phyloP scores from a whole-genome alignment of 805 yeast species.

The Ogataea nonfermentans region DNA sequence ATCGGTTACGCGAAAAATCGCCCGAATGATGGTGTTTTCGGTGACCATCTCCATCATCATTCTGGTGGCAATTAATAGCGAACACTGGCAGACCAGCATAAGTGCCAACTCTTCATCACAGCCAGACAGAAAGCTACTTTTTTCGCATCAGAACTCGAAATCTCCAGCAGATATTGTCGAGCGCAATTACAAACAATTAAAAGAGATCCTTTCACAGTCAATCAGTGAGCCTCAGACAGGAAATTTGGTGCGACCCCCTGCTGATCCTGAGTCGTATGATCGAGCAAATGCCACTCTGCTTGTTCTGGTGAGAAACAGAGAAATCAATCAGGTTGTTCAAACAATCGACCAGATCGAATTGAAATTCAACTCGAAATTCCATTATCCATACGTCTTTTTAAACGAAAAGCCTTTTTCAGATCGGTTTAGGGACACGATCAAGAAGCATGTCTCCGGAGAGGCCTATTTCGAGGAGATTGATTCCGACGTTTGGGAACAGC shows the following conservation, averaged over 20 bases:
- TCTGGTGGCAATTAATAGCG: constrained; percentile 9
- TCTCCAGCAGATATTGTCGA: constrained; percentile 34
- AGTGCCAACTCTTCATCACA: not conserved
- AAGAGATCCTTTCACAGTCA: constrained; percentile 34
- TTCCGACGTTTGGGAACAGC: constrained; percentile 46
- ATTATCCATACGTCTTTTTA: constrained; percentile 77
- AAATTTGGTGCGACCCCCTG: constrained; percentile 32
- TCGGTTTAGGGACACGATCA: constrained; percentile 48
- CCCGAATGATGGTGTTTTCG: constrained; percentile 12
- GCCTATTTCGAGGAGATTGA: constrained; percentile 54
- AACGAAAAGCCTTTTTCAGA: constrained; percentile 68
- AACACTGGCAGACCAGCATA: not conserved
- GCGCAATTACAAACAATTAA: constrained; percentile 39
- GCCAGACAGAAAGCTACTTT: not conserved
- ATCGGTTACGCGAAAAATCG: constrained; percentile 12
- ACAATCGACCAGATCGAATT: constrained; percentile 63
- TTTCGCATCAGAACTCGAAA: constrained; percentile 4
- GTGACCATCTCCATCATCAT: constrained; percentile 6
- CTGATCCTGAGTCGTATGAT: constrained; percentile 28
- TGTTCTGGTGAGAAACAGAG: constrained; percentile 70
- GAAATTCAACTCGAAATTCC: constrained; percentile 64
- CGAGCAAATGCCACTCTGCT: constrained; percentile 75
- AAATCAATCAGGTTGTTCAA: constrained; percentile 43
- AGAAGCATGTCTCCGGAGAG: constrained; percentile 40
- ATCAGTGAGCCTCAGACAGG: constrained; percentile 50